phyloP scores from a whole-genome alignment of 805 yeast genomes.

The Cyberlindnera sargentensis region DNA sequence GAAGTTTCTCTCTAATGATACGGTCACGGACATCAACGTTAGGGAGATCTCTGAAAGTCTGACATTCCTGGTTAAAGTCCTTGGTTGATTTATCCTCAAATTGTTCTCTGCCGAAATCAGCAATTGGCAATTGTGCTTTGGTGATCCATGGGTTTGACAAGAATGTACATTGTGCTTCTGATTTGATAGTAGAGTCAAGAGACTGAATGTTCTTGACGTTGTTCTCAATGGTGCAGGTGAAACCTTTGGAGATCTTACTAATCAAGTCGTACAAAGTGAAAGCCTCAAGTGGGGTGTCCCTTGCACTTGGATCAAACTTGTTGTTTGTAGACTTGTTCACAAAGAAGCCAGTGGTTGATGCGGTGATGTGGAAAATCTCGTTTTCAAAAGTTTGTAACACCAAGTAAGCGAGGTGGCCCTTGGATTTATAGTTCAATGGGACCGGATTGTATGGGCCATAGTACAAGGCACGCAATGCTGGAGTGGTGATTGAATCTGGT shows the following conservation, averaged over 20 bases:
- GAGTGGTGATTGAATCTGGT: slow-evolving; percentile 19
- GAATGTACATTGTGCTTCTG: slow-evolving; percentile 53
- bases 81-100: slow-evolving; percentile 33
- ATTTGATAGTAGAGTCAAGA: slow-evolving; percentile 46
- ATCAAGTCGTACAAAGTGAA: slow-evolving; percentile 54
- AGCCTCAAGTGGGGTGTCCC: slow-evolving; percentile 23
- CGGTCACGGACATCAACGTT: slow-evolving; percentile 53
- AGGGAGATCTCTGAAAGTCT: slow-evolving; percentile 70
- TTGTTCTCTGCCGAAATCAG: slow-evolving; percentile 26
- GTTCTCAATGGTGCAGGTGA: slow-evolving; percentile 42
- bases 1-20: slow-evolving; percentile 65
- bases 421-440: slow-evolving; percentile 48
- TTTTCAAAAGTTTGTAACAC: slow-evolving; percentile 73
- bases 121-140: slow-evolving; percentile 13
- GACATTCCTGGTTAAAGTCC: slow-evolving; percentile 92
- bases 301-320: slow-evolving; percentile 61
- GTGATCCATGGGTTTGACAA: slow-evolving; percentile 73
- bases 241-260: slow-evolving; percentile 56
- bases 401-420: slow-evolving; percentile 79
- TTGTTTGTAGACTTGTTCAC: slow-evolving; percentile 62
- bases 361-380: slow-evolving; percentile 71
- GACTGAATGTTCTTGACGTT: slow-evolving; percentile 41
- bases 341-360: slow-evolving; percentile 72
- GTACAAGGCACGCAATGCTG: slow-evolving; percentile 49
- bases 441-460: slow-evolving; percentile 87